Percentiles rank a stretch among this genome's conserved stretches.
Evolutionary conservation across 1,284 basidiomycete genomes (phyloP).

Genomic region (Neotropicomus parvogracilis): DNA sequence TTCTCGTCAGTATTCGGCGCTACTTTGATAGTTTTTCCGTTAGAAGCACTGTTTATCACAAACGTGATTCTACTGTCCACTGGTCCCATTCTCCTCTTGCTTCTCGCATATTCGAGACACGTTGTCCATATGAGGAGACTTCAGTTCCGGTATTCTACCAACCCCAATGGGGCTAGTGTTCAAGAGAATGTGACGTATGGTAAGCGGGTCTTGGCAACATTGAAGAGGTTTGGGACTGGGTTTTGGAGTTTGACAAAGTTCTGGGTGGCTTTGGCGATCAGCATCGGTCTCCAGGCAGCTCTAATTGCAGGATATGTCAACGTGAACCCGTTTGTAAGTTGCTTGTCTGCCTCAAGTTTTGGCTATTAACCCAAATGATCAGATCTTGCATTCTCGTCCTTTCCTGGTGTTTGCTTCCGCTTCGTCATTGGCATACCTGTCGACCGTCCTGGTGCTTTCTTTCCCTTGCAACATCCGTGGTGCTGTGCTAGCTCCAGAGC

Average conservation of each 20-base stretch:
- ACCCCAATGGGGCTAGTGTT: slow-evolving; percentile 6
- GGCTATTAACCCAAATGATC: slow-evolving; percentile 6
- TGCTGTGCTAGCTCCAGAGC: slow-evolving; percentile 27
- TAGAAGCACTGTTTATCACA: slow-evolving; percentile 47
- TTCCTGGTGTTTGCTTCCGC: slow-evolving; percentile 50
- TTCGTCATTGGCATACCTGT: slow-evolving; percentile 49
- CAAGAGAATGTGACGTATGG: slow-evolving; percentile 11
- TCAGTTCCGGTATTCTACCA: slow-evolving; percentile 20
- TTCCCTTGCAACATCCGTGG: slow-evolving; percentile 20
- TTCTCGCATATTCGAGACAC: slow-evolving; percentile 39
- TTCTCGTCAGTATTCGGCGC: slow-evolving; percentile 54
- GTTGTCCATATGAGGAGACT: slow-evolving; percentile 19
- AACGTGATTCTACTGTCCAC: slow-evolving; percentile 59
- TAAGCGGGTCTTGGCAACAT: slow-evolving; percentile 4
- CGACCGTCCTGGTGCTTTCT: slow-evolving; percentile 20
- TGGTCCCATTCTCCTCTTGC: slow-evolving; percentile 53
- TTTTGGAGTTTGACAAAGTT: slow-evolving; percentile 53
- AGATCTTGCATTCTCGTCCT: slow-evolving; percentile 61
- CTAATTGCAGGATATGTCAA: slow-evolving; percentile 48
- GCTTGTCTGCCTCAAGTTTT: not conserved
- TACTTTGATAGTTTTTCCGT: slow-evolving; percentile 51
- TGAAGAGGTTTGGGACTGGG: slow-evolving; percentile 22
- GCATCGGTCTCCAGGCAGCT: slow-evolving; percentile 43
- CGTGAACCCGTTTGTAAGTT: slow-evolving; percentile 63
- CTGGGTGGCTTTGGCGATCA: slow-evolving; percentile 52